Evolutionary conservation across 2,329 filamentous ascomycete species (phyloP).

Genomic region (Claviceps pusilla): DNA sequence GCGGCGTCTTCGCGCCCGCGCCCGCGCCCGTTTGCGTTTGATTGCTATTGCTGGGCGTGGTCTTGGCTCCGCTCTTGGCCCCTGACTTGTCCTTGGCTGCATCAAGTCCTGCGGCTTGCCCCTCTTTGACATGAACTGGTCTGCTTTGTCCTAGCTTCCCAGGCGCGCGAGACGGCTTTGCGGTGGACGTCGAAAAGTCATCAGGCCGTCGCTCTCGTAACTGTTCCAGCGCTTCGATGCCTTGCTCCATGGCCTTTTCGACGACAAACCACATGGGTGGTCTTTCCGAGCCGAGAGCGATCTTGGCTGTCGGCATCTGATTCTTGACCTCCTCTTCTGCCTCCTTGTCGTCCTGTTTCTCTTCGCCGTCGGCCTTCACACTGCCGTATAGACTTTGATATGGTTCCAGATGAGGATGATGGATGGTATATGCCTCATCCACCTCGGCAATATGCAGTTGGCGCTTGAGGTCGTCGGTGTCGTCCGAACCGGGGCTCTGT

Average conservation of each 20-base stretch:
- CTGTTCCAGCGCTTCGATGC: conserved; percentile 33
- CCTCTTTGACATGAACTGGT: not conserved
- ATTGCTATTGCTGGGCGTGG: not conserved
- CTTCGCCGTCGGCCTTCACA: conserved; percentile 21
- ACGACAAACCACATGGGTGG: conserved; percentile 54
- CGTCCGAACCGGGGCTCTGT: conserved; percentile 33
- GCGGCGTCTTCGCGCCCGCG: conserved; percentile 12
- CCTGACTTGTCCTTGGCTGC: conserved; percentile 7
- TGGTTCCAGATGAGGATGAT: conserved; percentile 53
- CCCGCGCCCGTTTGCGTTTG: too few species aligned
- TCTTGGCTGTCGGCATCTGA: conserved; percentile 24
- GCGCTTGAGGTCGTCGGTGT: conserved; percentile 34
- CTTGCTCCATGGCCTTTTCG: conserved; percentile 47
- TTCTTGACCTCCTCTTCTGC: conserved; percentile 24
- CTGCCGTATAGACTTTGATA: conserved; percentile 51
- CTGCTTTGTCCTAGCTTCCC: not conserved
- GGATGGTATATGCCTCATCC: conserved; percentile 60
- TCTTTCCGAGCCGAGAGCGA: conserved; percentile 30
- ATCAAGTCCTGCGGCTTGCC: not conserved
- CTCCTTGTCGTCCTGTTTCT: conserved; percentile 20
- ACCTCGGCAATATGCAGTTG: conserved; percentile 56
- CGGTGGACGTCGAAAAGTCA: conserved; percentile 6
- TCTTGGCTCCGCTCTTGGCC: conserved; percentile 10
- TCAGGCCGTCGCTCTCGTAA: conserved; percentile 37
- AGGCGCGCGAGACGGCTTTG: conserved; percentile 6